These are phyloP conservation scores for Crataegus laevigata DNA, from an alignment of 306 rosid genomes.

Conservation along the genomic window DNA sequence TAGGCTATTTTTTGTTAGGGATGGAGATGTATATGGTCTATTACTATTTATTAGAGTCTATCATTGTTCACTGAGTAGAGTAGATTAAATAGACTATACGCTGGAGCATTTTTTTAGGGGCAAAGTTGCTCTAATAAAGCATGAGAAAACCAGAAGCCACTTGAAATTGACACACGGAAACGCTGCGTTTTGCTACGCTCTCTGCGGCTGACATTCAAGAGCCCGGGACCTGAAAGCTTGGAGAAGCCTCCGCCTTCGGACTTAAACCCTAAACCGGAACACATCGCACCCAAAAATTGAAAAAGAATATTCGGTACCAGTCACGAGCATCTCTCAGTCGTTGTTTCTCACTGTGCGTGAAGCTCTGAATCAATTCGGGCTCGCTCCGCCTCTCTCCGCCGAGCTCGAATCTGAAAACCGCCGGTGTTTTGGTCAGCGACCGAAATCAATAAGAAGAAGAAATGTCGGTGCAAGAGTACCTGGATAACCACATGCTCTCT, in stretches of 20 bases:
- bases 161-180: background rate
- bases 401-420: background rate
- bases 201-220: background rate
- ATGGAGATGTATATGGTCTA: too few species aligned
- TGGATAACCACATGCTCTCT: constrained; percentile 73
- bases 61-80: too few species aligned
- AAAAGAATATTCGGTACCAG: background rate
- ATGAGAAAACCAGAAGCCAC: background rate
- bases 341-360: background rate
- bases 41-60: too few species aligned
- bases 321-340: background rate
- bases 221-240: background rate
- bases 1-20: too few species aligned
- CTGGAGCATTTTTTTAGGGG: too few species aligned
- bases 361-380: background rate
- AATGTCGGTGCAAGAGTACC: constrained; percentile 90
- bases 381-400: background rate
- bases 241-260: background rate
- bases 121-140: too few species aligned
- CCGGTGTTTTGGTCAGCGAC: background rate
- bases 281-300: background rate
- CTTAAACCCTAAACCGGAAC: background rate
- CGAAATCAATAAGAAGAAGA: constrained; percentile 6
- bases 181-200: background rate
- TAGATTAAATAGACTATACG: too few species aligned